A percentile compares a stretch with the other conserved stretches of the same genome.
Evolutionary conservation across 768 basidiomycete genomes (phyloP).

Genomic region (Panellus pusillus): DNA sequence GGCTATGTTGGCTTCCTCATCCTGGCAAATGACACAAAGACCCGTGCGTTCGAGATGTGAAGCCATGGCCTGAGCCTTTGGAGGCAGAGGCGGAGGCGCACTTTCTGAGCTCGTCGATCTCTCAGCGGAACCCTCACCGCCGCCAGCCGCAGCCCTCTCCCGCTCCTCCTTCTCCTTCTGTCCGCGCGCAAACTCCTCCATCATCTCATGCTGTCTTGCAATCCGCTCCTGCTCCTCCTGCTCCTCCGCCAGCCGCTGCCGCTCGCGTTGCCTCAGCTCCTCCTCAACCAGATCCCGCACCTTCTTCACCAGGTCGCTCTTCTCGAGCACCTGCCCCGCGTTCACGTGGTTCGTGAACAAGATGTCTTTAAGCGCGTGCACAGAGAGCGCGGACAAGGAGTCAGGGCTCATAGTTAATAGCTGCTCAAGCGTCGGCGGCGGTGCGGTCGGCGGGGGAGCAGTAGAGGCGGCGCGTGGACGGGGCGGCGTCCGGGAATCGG

Average conservation of each 20-base stretch:
- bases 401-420: conserved; percentile 63
- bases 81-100: conserved; percentile 32
- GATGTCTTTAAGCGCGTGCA: conserved; percentile 74
- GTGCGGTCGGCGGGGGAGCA: conserved; percentile 31
- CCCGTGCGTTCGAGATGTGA: conserved; percentile 64
- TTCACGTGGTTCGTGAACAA: conserved; percentile 82
- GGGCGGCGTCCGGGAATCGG: conserved; percentile 24
- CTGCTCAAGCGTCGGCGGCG: conserved; percentile 65
- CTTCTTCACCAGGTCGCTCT: conserved; percentile 76
- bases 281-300: conserved; percentile 64
- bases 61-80: conserved; percentile 39
- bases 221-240: conserved; percentile 43
- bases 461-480: conserved; percentile 46
- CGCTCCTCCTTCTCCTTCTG: conserved; percentile 35
- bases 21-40: conserved; percentile 90
- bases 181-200: conserved; percentile 33
- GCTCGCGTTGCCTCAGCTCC: conserved; percentile 55
- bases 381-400: conserved; percentile 59
- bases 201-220: conserved; percentile 36
- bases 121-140: conserved; percentile 21
- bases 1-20: conserved; percentile 91
- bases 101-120: conserved; percentile 20
- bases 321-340: conserved; percentile 80
- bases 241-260: conserved; percentile 46
- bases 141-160: conserved; percentile 24